Percentiles rank a stretch among this genome's conserved stretches.
These are phyloP conservation scores for Amphicarpaea edgeworthii DNA, from an alignment of 306 rosid species.

Conservation along the genomic window DNA sequence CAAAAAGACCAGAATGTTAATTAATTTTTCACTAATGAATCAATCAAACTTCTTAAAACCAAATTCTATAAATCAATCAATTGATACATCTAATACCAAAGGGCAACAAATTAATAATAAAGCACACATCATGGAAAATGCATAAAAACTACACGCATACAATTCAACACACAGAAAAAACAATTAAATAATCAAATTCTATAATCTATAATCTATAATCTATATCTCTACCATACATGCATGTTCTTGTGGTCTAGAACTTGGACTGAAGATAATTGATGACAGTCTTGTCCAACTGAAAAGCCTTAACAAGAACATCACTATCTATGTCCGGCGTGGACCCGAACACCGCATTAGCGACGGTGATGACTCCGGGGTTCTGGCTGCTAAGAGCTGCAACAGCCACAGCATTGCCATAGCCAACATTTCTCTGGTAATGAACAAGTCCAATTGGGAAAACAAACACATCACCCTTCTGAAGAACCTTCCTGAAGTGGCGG, in stretches of 20 bases:
- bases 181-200: neutral
- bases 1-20: neutral
- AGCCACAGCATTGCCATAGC: conserved; percentile 45
- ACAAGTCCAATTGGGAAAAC: conserved; percentile 54
- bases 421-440: conserved; percentile 52
- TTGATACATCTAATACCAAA: neutral
- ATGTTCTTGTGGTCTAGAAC: conserved; percentile 40
- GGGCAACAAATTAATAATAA: neutral
- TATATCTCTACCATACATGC: neutral
- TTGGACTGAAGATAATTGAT: conserved; percentile 39
- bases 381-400: conserved; percentile 54
- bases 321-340: conserved; percentile 36
- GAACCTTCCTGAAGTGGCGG: conserved; percentile 35
- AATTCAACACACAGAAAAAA: neutral
- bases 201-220: too few species aligned
- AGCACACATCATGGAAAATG: conserved; percentile 10
- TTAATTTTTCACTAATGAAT: neutral
- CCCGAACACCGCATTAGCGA: conserved; percentile 55
- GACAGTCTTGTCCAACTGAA: conserved; percentile 25
- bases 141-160: neutral
- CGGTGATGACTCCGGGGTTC: conserved; percentile 48
- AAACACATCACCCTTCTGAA: conserved; percentile 53
- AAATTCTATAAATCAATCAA: conserved; percentile 8
- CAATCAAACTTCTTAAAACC: neutral
- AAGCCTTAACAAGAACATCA: conserved; percentile 43